Conservation (phyloP, 331 rosid genomes). For the Phaseolus coccineus region DNA sequence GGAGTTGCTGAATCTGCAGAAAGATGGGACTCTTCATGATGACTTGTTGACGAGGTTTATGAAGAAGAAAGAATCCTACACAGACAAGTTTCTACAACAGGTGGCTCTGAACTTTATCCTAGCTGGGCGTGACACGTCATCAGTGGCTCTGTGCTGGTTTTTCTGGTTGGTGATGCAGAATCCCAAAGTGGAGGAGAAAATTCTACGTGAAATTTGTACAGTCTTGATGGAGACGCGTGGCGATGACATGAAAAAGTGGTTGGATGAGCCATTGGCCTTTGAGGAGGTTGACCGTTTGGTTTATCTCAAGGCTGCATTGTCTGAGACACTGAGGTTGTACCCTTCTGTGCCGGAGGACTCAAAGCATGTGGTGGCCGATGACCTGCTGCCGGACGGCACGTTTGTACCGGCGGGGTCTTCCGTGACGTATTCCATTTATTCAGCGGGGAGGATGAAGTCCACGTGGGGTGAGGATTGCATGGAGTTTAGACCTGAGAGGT, state of each 20-base stretch:
- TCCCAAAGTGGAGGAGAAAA: conserved; percentile 69
- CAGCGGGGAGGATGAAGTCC: conserved; percentile 79
- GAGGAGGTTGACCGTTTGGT: conserved; percentile 77
- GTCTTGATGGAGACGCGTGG: conserved; percentile 82
- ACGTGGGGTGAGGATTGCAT: conserved; percentile 96
- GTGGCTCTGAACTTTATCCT: conserved; percentile 94
- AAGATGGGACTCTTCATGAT: conserved; percentile 71
- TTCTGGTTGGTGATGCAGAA: conserved; percentile 77
- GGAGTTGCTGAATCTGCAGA: conserved; percentile 67
- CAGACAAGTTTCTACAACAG: conserved; percentile 71
- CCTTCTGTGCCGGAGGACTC: conserved; percentile 97
- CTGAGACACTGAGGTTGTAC: conserved; percentile 85
- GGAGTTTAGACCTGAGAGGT: conserved; percentile 87
- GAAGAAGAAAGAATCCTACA: conserved; percentile 80
- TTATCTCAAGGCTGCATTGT: conserved; percentile 81
- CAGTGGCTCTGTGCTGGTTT: conserved; percentile 79
- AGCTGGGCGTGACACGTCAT: conserved; percentile 96
- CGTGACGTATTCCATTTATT: conserved; percentile 82
- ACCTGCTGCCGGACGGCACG: conserved; percentile 81
- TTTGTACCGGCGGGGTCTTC: conserved; percentile 86
- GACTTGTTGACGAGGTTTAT: conserved; percentile 85
- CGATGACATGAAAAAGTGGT: conserved; percentile 51
- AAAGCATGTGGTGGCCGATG: conserved; percentile 77
- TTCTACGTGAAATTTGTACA: conserved; percentile 64
- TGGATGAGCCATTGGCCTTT: conserved; percentile 66